Conservation (phyloP, 495 filamentous ascomycete genomes). For the Hyaloscypha finlandica region DNA sequence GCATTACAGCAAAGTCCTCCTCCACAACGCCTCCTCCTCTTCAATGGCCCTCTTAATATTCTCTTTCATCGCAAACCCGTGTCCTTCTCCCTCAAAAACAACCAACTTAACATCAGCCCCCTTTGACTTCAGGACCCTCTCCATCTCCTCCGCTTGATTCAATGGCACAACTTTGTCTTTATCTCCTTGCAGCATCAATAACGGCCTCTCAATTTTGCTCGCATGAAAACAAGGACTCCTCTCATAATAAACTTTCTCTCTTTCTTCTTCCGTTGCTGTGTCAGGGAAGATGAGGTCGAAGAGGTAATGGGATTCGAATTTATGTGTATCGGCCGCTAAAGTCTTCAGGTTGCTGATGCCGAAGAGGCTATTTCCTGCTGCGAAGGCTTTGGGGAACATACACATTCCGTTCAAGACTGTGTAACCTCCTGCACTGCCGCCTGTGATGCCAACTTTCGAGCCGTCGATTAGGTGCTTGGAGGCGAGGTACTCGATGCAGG, state of each 20-base stretch:
- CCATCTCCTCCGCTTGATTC: slow-evolving; percentile 48
- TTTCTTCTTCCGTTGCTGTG: slow-evolving; percentile 35
- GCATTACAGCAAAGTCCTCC: slow-evolving; percentile 26
- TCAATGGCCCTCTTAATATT: slow-evolving; percentile 32
- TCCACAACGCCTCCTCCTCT: slow-evolving; percentile 41
- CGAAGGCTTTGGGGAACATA: slow-evolving; percentile 36
- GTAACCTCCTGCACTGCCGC: slow-evolving; percentile 52
- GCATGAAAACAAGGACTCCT: slow-evolving; percentile 49
- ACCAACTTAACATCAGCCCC: slow-evolving; percentile 46
- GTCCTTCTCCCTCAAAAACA: slow-evolving; percentile 50
- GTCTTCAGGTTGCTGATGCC: slow-evolving; percentile 48
- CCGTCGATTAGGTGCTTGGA: slow-evolving; percentile 35
- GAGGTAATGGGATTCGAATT: slow-evolving; percentile 53
- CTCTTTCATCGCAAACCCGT: slow-evolving; percentile 39
- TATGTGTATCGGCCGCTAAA: slow-evolving; percentile 48
- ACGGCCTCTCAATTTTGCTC: slow-evolving; percentile 44
- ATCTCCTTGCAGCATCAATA: slow-evolving; percentile 51
- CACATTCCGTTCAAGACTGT: slow-evolving; percentile 44
- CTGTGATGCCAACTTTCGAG: slow-evolving; percentile 46
- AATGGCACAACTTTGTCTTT: slow-evolving; percentile 50
- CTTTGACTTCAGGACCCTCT: slow-evolving; percentile 37
- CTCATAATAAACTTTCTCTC: slow-evolving; percentile 40
- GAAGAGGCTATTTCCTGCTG: slow-evolving; percentile 45
- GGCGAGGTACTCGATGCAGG: slow-evolving; percentile 44
- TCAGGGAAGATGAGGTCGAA: slow-evolving; percentile 40